Base-by-base conservation (phyloP, 2,329 filamentous ascomycete genomes). In the Fusarium sublunatum region DNA sequence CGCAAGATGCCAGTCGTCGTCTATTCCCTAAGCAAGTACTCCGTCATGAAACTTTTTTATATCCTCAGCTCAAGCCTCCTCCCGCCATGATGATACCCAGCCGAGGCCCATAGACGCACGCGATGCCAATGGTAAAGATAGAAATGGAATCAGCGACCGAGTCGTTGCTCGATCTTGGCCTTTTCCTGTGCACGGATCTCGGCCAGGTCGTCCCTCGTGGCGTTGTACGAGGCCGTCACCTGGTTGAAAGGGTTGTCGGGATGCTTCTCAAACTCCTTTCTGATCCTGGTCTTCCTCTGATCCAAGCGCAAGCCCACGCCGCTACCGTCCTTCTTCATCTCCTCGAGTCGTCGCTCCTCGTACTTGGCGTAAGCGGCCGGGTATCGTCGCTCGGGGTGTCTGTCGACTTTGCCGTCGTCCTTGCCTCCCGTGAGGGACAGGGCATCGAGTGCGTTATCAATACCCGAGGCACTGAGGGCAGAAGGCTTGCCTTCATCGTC, bases 231-330 rank as follows among this genome's bases (percentile, higher is more conserved):
- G 3, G 88, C 91, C 47, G 82, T 86, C 13, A 89, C 88, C 79
- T 96, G 92, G 79, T 97, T 97, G 80, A 96, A 95, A 12, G 95
- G 95, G 76, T 99, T 99, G 70, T 98, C 94, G 2, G 91, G 89
- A 72, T 91, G 91, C 82, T 92, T 96, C 77, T 96, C 91, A 76
- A 98, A 99, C 80, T 98, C 95, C 82, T 96, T 96, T 62, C 86
- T 79, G 67, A 96, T 91, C 73, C 89, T 83, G 64, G 94, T 91
- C 71, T 93, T 88, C 77, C 91, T 90, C 84, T 97, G 93, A 69
- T 96, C 87, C 69, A 91, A 82, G 54, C 93, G 83, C 73, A 98
- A 77, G 1, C 92, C 92, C 54, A 90, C 76, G 19, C 83, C 84
- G 68, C 80, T 88, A 49, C 89, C 91, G 76, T 97, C 93, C 51